Evolutionary conservation across 176 grass and related monocot species (phyloP), one percentile per base, ranked within the genome.

Genomic region (Oryza glumipatula): DNA sequence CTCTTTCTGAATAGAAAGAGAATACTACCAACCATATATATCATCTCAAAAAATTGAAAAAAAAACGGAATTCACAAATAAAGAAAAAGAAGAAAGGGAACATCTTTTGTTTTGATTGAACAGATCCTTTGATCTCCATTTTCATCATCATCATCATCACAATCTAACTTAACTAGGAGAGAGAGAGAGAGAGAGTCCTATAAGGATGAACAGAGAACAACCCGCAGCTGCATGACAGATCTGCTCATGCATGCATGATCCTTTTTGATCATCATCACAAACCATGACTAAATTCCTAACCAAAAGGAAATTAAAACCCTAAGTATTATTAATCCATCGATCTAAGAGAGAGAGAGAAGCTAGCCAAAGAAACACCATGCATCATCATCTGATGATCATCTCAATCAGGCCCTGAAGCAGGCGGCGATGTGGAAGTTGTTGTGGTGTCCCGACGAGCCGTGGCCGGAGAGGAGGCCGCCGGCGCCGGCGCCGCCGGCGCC

Each of bases 401-500:
- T 11, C 21, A 0, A 56, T 78, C 75, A 96, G 30, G 88, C 94
- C 67, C 84, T 88, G 84, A 96, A 96, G 91, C 91, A 96, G 3
- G 76, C 94, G 72, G 85, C 91, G 84, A 96, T 90, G 39, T 90
- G 94, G 77, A 93, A 93, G 88, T 84, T 72, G 88, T 88, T 72
- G 90, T 88, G 58, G 76, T 87, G 76, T 49, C 70, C 80, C n/a
- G 80, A 82, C 9, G 44, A 68, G 26, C 74, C 54, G 19, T 15
- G 21, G 54, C 54, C 54, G 54, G 54, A 58, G 54, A 56, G 47
- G 72, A 65, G 65, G 76, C 58, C 26, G 9, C 35, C 35, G 28
- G 24, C 24, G 24, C 24, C 24, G 24, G 24, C 24, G 4, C 76
- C 4, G 65, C 41, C 46, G 28, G 9, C 22, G 70, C 38, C 30